These are phyloP conservation scores for Nidula niveotomentosa DNA, from an alignment of 1,284 basidiomycete species.

Conservation along the genomic window DNA sequence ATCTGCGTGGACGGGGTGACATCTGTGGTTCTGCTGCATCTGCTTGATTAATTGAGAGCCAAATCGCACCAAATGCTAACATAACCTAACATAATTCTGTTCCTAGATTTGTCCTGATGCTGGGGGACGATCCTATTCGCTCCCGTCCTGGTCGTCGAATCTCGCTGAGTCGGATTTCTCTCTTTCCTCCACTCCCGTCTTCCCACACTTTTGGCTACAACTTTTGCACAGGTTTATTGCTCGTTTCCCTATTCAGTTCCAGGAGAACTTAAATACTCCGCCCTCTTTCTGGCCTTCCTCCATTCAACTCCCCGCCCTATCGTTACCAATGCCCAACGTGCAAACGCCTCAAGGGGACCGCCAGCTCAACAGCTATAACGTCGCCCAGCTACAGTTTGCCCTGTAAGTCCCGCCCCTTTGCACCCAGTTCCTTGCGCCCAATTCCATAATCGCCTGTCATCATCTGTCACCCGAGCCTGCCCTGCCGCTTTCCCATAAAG, in stretches of 20 bases:
- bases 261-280: constrained; percentile 3
- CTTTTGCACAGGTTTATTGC: background rate
- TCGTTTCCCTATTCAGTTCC: background rate
- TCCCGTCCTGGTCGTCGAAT: constrained; percentile 20
- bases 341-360: constrained; percentile 29
- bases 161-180: constrained; percentile 2
- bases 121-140: constrained; percentile 32
- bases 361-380: constrained; percentile 58
- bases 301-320: constrained; percentile 12
- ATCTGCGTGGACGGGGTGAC: no score
- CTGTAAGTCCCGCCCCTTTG: constrained; percentile 41
- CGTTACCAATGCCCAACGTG: constrained; percentile 41
- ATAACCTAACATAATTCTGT: constrained; percentile 12
- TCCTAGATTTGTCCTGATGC: constrained; percentile 19
- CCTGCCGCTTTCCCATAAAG: constrained; percentile 18
- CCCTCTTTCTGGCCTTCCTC: constrained; percentile 10
- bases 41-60: constrained; percentile 16
- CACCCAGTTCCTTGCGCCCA: constrained; percentile 1
- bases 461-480: constrained; percentile 18
- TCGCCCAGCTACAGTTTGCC: constrained; percentile 59
- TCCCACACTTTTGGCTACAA: background rate
- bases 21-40: no score
- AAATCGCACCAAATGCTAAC: no score
- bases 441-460: constrained; percentile 18
- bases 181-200: background rate